Evolutionary conservation across 2,329 filamentous ascomycete genomes (phyloP).

Genomic region (Emericellopsis atlantica): DNA sequence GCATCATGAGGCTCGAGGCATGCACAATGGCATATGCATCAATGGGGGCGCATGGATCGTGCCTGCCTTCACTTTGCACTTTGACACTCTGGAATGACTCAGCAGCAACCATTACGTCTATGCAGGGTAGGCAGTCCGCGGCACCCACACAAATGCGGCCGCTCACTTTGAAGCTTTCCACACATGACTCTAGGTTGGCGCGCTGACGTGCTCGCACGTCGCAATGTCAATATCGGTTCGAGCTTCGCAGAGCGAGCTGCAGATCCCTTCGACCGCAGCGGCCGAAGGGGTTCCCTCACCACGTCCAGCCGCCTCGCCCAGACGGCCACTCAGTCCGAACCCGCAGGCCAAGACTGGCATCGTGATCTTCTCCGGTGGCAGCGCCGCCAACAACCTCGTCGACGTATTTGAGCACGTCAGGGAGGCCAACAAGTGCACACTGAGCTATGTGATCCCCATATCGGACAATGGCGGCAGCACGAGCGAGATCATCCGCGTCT

Average conservation of each 20-base stretch:
- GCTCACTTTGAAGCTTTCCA: too few species aligned
- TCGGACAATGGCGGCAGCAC: constrained; percentile 93
- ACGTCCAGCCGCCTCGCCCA: not conserved
- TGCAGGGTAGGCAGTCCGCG: too few species aligned
- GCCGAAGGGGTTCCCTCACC: not conserved
- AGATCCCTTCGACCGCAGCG: not conserved
- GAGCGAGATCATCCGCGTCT: constrained; percentile 85
- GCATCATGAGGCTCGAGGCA: too few species aligned
- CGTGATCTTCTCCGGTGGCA: constrained; percentile 83
- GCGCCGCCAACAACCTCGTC: constrained; percentile 86
- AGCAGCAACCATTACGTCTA: too few species aligned
- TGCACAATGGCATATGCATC: too few species aligned
- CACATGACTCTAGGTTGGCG: too few species aligned
- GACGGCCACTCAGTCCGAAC: not conserved
- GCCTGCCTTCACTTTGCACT: too few species aligned
- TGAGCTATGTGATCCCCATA: constrained; percentile 87
- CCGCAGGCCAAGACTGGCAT: constrained; percentile 26
- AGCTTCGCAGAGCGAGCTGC: not conserved
- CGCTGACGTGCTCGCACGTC: not conserved
- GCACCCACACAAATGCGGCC: too few species aligned
- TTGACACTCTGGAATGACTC: too few species aligned
- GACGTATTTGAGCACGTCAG: constrained; percentile 69
- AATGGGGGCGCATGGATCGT: too few species aligned
- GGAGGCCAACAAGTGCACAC: constrained; percentile 49
- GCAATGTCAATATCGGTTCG: not conserved